phyloP scores from a whole-genome alignment of 2,329 filamentous ascomycete genomes.

The Aspergillus felis region DNA sequence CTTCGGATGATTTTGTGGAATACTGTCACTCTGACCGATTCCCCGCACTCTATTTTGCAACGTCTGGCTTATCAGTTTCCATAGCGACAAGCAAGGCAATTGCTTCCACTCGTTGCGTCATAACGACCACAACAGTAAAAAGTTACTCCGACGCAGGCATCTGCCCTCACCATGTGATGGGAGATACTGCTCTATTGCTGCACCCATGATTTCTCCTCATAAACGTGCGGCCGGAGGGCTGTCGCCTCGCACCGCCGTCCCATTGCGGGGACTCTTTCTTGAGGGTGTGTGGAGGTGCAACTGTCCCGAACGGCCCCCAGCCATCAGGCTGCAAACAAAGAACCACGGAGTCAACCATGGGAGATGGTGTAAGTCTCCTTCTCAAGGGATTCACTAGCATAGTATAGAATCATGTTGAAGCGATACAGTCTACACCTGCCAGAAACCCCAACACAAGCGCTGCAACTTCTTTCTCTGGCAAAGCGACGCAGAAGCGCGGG shows the following conservation, averaged over 20 bases:
- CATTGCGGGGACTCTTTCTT: constrained; percentile 37
- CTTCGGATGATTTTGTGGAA: background rate
- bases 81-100: constrained; percentile 12
- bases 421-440: constrained; percentile 53
- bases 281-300: constrained; percentile 52
- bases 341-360: constrained; percentile 56
- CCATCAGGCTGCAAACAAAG: constrained; percentile 54
- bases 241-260: constrained; percentile 20
- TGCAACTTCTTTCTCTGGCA: constrained; percentile 63
- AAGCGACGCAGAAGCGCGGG: constrained; percentile 53
- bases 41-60: background rate
- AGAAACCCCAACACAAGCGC: constrained; percentile 44
- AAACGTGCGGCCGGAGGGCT: constrained; percentile 5
- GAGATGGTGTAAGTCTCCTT: constrained; percentile 44
- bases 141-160: background rate
- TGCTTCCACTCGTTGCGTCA: background rate
- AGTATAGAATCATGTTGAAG: background rate
- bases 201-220: constrained; percentile 22
- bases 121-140: background rate
- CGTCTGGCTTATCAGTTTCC: constrained; percentile 15
- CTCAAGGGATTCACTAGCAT: background rate
- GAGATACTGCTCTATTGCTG: background rate
- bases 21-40: background rate
- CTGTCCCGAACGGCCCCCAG: constrained; percentile 52
- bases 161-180: background rate